Evolutionary conservation across 75 land plant genomes (phyloP).

Genomic region (Adiantum capillusveneris): DNA sequence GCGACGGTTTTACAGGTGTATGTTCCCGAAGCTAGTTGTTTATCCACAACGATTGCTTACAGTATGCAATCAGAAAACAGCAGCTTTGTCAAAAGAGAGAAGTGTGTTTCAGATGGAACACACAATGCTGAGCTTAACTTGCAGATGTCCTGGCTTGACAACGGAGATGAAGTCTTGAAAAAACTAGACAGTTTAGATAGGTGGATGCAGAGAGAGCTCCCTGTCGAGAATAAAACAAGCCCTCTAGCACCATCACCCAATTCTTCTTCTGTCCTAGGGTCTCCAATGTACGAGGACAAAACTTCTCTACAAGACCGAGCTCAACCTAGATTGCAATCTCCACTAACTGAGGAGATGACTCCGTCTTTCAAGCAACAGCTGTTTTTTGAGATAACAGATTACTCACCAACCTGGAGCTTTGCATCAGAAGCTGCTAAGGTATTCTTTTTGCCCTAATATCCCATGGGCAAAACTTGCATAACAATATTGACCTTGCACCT

Average conservation of each 20-base stretch:
- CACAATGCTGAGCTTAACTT: no score
- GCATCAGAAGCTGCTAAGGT: constrained; percentile 78
- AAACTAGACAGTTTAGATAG: constrained; percentile 1
- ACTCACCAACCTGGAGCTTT: constrained; percentile 71
- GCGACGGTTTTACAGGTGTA: no score
- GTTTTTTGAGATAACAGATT: constrained; percentile 55
- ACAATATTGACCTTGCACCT: no score
- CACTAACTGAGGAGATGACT: constrained; percentile 1
- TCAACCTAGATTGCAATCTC: neutral
- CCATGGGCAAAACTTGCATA: no score
- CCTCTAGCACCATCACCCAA: neutral
- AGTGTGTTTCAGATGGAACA: no score
- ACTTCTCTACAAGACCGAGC: neutral
- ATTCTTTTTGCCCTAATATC: constrained; percentile 5
- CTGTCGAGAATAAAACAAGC: neutral
- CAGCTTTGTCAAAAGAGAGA: no score
- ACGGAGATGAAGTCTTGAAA: neutral
- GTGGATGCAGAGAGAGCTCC: constrained; percentile 1
- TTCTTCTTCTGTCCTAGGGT: neutral
- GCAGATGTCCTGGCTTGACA: neutral
- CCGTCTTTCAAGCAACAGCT: constrained; percentile 13
- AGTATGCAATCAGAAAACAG: no score
- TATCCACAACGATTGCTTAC: no score
- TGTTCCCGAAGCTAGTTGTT: no score
- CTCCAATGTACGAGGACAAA: neutral